A percentile compares a stretch with the other conserved stretches of the same genome.
These are phyloP conservation scores for Taxawa tesnikishii DNA, from an alignment of 2,329 filamentous ascomycete genomes.

Conservation along the genomic window DNA sequence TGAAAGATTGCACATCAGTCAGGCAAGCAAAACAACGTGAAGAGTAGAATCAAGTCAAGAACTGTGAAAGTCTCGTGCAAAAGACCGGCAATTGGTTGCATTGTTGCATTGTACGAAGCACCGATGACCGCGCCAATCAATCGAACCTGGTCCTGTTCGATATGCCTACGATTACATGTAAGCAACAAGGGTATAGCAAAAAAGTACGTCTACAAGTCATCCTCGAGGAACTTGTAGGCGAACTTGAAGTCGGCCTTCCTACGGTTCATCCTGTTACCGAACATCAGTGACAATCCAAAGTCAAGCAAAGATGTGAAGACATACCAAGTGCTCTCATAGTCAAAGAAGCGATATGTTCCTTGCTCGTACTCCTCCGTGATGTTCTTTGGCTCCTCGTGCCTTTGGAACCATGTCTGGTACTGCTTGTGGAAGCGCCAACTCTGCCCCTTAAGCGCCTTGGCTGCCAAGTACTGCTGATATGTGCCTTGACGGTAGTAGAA, in stretches of 20 bases:
- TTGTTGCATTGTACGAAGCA: too few species aligned
- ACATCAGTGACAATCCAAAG: conserved; percentile 4
- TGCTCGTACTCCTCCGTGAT: conserved; percentile 99
- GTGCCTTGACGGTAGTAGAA: conserved; percentile 98
- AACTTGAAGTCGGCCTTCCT: conserved; percentile 98
- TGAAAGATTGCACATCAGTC: too few species aligned
- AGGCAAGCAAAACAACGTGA: too few species aligned
- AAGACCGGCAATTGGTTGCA: too few species aligned
- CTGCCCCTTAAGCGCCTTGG: conserved; percentile 94
- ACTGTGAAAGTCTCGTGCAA: too few species aligned
- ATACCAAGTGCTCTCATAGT: conserved; percentile 98
- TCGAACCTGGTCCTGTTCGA: too few species aligned
- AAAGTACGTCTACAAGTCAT: conserved; percentile 69
- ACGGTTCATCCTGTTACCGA: conserved; percentile 75
- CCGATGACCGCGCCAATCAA: too few species aligned
- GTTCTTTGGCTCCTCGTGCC: conserved; percentile 94
- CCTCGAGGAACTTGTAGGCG: conserved; percentile 93
- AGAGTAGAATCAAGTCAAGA: too few species aligned
- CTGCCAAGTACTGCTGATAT: conserved; percentile 88
- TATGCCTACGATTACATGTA: too few species aligned
- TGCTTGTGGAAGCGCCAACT: conserved; percentile 99
- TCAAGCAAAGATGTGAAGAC: conserved; percentile 22
- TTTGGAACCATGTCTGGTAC: conserved; percentile 98
- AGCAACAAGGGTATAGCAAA: too few species aligned
- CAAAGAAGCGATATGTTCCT: conserved; percentile 97